Conservation (phyloP, 805 yeast species). For the Wickerhamomyces silvicola region DNA sequence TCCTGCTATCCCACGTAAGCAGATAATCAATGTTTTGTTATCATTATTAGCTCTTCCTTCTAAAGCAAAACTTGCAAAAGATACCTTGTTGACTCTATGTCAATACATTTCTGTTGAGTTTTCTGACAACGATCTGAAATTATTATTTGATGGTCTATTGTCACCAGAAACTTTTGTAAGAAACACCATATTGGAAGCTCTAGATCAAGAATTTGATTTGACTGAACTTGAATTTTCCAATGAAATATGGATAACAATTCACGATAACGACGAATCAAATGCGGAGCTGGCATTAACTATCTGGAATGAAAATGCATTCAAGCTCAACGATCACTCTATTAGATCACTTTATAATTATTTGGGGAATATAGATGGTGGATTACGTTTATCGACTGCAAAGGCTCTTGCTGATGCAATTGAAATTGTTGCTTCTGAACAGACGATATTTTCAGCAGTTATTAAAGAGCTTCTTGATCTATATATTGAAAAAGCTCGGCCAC, state of each 20-base stretch:
- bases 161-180: slow-evolving; percentile 68
- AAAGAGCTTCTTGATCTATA: slow-evolving; percentile 48
- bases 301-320: slow-evolving; percentile 73
- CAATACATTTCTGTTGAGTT: slow-evolving; percentile 68
- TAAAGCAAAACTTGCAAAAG: slow-evolving; percentile 77
- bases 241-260: slow-evolving; percentile 74
- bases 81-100: slow-evolving; percentile 70
- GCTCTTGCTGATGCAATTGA: slow-evolving; percentile 58
- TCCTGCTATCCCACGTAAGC: slow-evolving; percentile 59
- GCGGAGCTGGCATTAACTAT: slow-evolving; percentile 68
- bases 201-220: slow-evolving; percentile 73
- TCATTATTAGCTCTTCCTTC: slow-evolving; percentile 66
- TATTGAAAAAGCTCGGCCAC: slow-evolving; percentile 56
- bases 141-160: slow-evolving; percentile 51
- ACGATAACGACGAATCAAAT: slow-evolving; percentile 61
- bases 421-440: slow-evolving; percentile 22
- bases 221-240: slow-evolving; percentile 42
- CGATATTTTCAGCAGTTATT: slow-evolving; percentile 29
- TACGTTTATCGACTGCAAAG: slow-evolving; percentile 67
- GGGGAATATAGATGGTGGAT: slow-evolving; percentile 52
- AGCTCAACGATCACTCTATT: slow-evolving; percentile 40
- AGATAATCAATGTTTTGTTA: slow-evolving; percentile 55
- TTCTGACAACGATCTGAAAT: slow-evolving; percentile 46
- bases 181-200: slow-evolving; percentile 68
- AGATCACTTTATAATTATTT: slow-evolving; percentile 42